Conservation (phyloP, 805 yeast species). For the Pichia membranifaciens region DNA sequence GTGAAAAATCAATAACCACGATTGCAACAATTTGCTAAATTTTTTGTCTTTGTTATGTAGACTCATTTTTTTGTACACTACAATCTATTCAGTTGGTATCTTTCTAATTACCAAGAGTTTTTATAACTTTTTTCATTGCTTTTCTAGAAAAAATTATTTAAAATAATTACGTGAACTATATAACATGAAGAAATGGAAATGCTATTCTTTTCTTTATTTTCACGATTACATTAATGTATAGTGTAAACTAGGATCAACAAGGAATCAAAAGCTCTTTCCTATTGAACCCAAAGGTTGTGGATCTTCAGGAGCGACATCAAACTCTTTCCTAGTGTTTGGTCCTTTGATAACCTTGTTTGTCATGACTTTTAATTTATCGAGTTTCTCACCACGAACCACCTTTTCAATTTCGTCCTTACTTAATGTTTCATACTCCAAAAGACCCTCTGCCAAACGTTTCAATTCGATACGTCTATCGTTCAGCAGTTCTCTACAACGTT, state of each 20-base stretch:
- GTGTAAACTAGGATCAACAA: too few species aligned
- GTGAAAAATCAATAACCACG: not conserved
- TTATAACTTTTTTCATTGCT: too few species aligned
- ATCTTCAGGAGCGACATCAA: constrained; percentile 32
- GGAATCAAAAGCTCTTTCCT: not conserved
- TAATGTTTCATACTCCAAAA: constrained; percentile 91
- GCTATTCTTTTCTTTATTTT: too few species aligned
- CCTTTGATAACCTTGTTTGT: constrained; percentile 70
- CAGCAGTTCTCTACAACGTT: constrained; percentile 68
- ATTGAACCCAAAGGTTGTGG: constrained; percentile 8
- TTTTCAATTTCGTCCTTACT: constrained; percentile 86
- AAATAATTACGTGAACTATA: too few species aligned
- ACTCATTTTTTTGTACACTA: too few species aligned
- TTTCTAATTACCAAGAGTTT: not conserved
- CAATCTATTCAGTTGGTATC: too few species aligned
- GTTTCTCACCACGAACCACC: constrained; percentile 72
- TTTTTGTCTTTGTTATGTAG: not conserved
- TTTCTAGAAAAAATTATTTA: too few species aligned
- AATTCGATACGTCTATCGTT: constrained; percentile 60
- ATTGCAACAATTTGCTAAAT: not conserved
- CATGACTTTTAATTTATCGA: constrained; percentile 60
- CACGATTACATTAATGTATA: too few species aligned
- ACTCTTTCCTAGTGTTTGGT: constrained; percentile 28
- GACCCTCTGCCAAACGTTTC: constrained; percentile 84
- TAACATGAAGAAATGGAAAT: not conserved